These are phyloP conservation scores for Coemansia sp. DNA, from an alignment of 192 early-diverging fungal genomes.

Conservation along the genomic window DNA sequence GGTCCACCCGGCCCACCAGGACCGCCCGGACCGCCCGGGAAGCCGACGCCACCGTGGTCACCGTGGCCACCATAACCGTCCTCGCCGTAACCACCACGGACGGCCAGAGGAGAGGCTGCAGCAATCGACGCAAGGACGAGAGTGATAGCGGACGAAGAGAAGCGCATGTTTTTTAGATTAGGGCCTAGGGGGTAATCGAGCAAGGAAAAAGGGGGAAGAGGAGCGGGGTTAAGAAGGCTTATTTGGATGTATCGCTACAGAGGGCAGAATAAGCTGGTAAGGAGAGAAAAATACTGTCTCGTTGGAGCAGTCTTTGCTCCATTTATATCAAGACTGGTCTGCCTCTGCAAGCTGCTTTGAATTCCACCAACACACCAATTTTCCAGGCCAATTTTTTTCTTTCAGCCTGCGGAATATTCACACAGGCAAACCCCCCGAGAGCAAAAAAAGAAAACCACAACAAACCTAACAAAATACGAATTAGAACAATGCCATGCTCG, in stretches of 20 bases:
- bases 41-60: neutral
- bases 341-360: neutral
- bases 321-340: neutral
- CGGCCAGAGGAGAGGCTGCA: conserved; percentile 10
- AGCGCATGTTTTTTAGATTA: conserved; percentile 21
- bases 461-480: neutral
- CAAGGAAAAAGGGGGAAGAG: neutral
- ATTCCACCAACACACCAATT: no score
- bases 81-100: conserved; percentile 5
- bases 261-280: conserved; percentile 10
- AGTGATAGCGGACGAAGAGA: conserved; percentile 19
- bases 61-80: neutral
- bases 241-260: conserved; percentile 6
- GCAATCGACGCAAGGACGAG: conserved; percentile 17
- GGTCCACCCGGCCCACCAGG: no score
- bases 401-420: no score
- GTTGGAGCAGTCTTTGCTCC: no score
- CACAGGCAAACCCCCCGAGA: no score
- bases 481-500: neutral
- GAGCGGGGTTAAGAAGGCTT: conserved; percentile 8
- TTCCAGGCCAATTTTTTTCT: neutral
- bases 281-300: no score
- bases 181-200: no score
- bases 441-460: neutral
- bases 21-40: neutral